phyloP scores from a whole-genome alignment of 176 grass and related monocot genomes.

The Melocanna baccifera region DNA sequence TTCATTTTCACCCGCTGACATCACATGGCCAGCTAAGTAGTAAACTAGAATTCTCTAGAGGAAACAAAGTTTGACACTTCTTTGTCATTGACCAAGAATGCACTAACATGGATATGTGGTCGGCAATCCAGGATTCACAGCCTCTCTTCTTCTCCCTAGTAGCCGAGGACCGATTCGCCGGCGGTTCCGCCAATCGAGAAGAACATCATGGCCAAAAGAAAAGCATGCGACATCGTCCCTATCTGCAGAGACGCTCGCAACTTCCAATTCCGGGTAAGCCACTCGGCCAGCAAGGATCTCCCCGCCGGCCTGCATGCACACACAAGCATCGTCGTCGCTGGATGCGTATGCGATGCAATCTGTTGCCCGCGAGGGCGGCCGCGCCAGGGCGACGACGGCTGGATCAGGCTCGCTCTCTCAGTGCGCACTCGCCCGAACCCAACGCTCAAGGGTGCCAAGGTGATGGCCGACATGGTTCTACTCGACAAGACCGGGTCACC shows the following conservation, averaged over 20 bases:
- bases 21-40: too few species aligned
- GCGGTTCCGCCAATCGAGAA: too few species aligned
- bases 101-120: too few species aligned
- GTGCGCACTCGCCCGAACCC: neutral
- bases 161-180: too few species aligned
- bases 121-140: too few species aligned
- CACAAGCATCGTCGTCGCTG: neutral
- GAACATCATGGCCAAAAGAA: neutral
- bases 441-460: neutral
- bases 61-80: too few species aligned
- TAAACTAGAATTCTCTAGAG: too few species aligned
- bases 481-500: neutral
- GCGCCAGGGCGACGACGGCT: neutral
- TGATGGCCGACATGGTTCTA: neutral
- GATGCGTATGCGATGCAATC: neutral
- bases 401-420: neutral
- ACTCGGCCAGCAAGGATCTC: neutral
- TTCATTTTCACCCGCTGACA: too few species aligned
- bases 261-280: conserved; percentile 9
- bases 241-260: neutral
- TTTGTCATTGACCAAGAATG: too few species aligned
- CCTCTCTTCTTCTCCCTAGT: too few species aligned
- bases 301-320: too few species aligned
- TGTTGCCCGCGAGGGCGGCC: too few species aligned
- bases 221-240: neutral